A percentile compares a stretch with the other conserved stretches of the same genome.
phyloP scores from a whole-genome alignment of 1,139 yeast genomes.

The Saccharomyces hybrid region DNA sequence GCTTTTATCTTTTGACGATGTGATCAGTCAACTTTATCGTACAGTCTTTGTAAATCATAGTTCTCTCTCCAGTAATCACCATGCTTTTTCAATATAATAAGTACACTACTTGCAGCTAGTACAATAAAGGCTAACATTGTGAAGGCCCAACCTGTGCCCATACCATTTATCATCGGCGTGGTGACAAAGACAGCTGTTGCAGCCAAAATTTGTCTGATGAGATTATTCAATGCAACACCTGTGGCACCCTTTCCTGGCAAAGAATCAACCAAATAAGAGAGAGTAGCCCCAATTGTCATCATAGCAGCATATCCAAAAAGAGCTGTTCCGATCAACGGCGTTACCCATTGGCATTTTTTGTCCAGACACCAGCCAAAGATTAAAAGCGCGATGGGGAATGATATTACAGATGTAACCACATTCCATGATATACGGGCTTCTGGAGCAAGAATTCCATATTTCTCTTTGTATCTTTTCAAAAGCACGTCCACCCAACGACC shows the following conservation, averaged over 20 bases:
- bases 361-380: conserved; percentile 80
- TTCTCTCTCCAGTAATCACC: conserved; percentile 62
- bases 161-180: conserved; percentile 54
- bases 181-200: conserved; percentile 69
- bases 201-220: conserved; percentile 65
- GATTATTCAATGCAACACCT: conserved; percentile 76
- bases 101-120: conserved; percentile 37
- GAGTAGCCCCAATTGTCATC: conserved; percentile 76
- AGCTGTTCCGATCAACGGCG: conserved; percentile 72
- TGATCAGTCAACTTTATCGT: conserved; percentile 35
- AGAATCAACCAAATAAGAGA: conserved; percentile 76
- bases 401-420: conserved; percentile 52
- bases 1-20: neutral
- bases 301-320: conserved; percentile 75
- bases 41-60: conserved; percentile 52
- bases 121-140: conserved; percentile 58
- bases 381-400: conserved; percentile 58
- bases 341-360: conserved; percentile 60
- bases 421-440: conserved; percentile 77
- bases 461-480: conserved; percentile 47
- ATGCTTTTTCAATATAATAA: conserved; percentile 45
- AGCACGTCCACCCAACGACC: conserved; percentile 73
- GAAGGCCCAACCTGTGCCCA: conserved; percentile 66
- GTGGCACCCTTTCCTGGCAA: conserved; percentile 86
- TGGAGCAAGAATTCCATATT: conserved; percentile 61